These are phyloP conservation scores for Durio zibethinus DNA, from an alignment of 345 rosid species.

Conservation along the genomic window DNA sequence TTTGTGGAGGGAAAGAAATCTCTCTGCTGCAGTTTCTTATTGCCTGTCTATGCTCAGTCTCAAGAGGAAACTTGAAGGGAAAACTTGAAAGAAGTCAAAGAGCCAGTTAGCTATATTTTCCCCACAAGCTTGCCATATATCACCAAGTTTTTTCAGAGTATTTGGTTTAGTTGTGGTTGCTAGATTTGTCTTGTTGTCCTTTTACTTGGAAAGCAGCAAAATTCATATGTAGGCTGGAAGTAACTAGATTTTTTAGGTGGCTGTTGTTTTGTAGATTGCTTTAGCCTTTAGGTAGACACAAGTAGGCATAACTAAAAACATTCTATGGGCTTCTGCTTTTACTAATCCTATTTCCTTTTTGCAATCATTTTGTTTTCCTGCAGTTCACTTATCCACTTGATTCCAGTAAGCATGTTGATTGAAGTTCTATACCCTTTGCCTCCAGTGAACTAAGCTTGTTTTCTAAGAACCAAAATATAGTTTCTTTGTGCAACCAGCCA, in stretches of 20 bases:
- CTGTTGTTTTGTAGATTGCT: neutral
- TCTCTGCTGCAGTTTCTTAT: neutral
- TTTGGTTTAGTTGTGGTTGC: neutral
- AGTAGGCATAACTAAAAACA: neutral
- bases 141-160: neutral
- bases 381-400: neutral
- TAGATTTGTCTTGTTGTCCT: neutral
- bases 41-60: neutral
- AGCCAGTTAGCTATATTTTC: neutral
- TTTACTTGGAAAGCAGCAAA: neutral
- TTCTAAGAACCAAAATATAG: neutral
- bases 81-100: neutral
- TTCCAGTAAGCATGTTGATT: neutral
- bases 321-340: neutral
- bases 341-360: neutral
- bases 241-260: neutral
- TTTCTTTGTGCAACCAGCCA: neutral
- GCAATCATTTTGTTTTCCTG: neutral
- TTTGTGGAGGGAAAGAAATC: neutral
- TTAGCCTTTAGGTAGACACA: neutral
- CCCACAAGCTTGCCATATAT: neutral
- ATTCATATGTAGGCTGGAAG: neutral
- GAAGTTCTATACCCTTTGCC: neutral
- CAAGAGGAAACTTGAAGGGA: neutral
- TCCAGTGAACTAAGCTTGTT: neutral